Percentiles rank a stretch among this genome's conserved stretches.
phyloP scores from a whole-genome alignment of 345 rosid species.

The Gynandropsis gynandra region DNA sequence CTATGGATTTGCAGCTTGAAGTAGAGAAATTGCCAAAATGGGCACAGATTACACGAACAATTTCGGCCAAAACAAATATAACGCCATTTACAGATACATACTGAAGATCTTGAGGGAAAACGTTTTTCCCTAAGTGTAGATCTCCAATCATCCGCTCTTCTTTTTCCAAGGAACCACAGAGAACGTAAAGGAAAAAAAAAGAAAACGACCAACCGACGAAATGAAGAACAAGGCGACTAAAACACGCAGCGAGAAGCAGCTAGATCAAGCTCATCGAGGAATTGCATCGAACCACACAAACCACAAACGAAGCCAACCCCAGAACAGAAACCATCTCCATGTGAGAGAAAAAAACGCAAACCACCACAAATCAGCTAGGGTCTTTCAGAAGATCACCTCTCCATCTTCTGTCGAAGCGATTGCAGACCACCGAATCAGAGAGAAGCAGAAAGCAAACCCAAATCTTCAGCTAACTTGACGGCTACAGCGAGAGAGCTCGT shows the following conservation, averaged over 20 bases:
- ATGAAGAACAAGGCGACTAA: not conserved
- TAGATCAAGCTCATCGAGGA: conserved; percentile 1
- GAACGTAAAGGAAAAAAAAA: not conserved
- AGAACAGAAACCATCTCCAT: not conserved
- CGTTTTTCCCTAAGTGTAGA: not conserved
- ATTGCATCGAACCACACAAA: conserved; percentile 4
- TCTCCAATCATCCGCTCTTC: conserved; percentile 10
- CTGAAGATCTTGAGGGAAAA: not conserved
- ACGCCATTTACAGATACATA: not conserved
- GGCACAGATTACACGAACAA: not conserved
- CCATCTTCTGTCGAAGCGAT: conserved; percentile 35
- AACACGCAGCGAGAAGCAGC: conserved; percentile 5
- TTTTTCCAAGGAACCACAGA: not conserved
- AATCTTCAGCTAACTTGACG: conserved; percentile 2
- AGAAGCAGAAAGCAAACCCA: conserved; percentile 1
- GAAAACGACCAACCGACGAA: not conserved
- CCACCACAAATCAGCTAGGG: not conserved
- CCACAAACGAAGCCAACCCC: not conserved
- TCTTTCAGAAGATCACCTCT: conserved; percentile 34
- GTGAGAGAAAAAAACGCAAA: not conserved
- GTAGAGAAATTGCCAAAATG: no score
- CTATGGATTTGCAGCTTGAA: no score
- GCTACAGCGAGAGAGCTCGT: conserved; percentile 17
- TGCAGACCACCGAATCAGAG: conserved; percentile 29
- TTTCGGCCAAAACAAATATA: not conserved